Conservation (phyloP, 2,329 filamentous ascomycete genomes). For the Thelonectria discophora region DNA sequence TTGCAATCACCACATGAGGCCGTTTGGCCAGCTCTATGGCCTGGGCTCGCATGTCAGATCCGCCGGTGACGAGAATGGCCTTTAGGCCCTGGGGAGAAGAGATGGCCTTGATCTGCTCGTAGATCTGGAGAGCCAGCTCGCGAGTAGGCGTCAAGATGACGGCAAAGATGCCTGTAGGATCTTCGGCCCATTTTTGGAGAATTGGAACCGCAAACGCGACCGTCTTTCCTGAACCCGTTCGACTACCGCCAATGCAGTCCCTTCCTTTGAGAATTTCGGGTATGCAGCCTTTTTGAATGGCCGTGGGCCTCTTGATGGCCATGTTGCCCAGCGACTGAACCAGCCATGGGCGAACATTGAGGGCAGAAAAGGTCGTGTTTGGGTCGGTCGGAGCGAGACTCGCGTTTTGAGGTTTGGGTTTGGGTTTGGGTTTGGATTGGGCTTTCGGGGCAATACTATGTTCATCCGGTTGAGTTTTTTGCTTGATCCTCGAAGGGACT, state of each 20-base stretch:
- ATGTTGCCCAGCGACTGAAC: constrained; percentile 77
- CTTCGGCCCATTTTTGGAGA: constrained; percentile 89
- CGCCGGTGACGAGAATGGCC: constrained; percentile 88
- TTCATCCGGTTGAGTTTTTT: constrained; percentile 42
- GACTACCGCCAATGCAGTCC: constrained; percentile 93
- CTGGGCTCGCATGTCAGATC: constrained; percentile 90
- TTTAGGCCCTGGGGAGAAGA: constrained; percentile 89
- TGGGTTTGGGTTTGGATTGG: constrained; percentile 6
- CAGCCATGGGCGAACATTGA: constrained; percentile 86
- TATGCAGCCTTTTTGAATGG: constrained; percentile 92
- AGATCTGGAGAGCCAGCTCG: constrained; percentile 94
- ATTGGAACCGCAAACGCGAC: constrained; percentile 96
- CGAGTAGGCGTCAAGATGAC: constrained; percentile 89
- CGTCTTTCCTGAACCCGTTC: constrained; percentile 97
- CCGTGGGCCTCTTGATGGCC: constrained; percentile 88
- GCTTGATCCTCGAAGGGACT: constrained; percentile 63
- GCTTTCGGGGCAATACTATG: constrained; percentile 32
- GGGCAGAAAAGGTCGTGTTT: constrained; percentile 73
- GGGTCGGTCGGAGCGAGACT: constrained; percentile 63
- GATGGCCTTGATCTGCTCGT: constrained; percentile 94
- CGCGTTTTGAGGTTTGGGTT: constrained; percentile 40
- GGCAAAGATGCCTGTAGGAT: constrained; percentile 90
- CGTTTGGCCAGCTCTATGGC: constrained; percentile 82
- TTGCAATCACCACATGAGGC: constrained; percentile 94
- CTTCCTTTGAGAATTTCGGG: constrained; percentile 89